Base-by-base conservation (phyloP, 371 early-diverging fungal species). In the Mortierella sp. region DNA sequence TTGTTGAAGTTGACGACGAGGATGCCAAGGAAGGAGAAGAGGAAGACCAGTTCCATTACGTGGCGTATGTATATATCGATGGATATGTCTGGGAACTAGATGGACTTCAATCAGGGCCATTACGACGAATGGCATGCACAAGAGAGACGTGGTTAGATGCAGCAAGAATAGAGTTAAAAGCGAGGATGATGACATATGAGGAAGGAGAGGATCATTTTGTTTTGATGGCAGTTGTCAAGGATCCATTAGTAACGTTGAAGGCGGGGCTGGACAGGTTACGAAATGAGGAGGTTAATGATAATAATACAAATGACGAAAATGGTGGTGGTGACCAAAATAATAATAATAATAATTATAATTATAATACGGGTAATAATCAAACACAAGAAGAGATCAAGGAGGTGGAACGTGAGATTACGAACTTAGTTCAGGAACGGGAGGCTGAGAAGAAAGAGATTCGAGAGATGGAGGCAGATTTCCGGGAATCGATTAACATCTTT, bases 1-100 rank as follows among this genome's bases (percentile, higher is more conserved):
- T 62, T 24, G 32, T 32, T 22, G 32, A 63, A 10, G 16, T 47
- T 5, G 35, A 22, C 18, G 3, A 40, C 35, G 54, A 70, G 20
- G 35, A 22, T 12, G 3, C 28, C 35, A 40, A 70, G 20, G n/a
- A 69, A 18, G 28, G 26, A 30, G 57, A 9, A 24, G 24, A 18
- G 10, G 67, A 73, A n/a, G 72, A 64, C 6, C 45, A 73, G 14
- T 86, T 83, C 60, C 87, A 87, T 58, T 87, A 83, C 64, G 76
- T 86, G 12, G 84, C 77, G 64, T 87, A 83, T 66, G 70, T 88
- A 5, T 80, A 80, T 28, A 49, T 83, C n/a, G 79, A 75, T 51
- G 88, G 88, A 11, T 66, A 78, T 59, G 60, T 86, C 49, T 86
- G 85, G 85, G 88, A 88, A 54, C 61, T 88, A 57, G 88, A 88